These are phyloP conservation scores for Fusarium sp. DNA, from an alignment of 2,329 filamentous ascomycete species.

Conservation along the genomic window DNA sequence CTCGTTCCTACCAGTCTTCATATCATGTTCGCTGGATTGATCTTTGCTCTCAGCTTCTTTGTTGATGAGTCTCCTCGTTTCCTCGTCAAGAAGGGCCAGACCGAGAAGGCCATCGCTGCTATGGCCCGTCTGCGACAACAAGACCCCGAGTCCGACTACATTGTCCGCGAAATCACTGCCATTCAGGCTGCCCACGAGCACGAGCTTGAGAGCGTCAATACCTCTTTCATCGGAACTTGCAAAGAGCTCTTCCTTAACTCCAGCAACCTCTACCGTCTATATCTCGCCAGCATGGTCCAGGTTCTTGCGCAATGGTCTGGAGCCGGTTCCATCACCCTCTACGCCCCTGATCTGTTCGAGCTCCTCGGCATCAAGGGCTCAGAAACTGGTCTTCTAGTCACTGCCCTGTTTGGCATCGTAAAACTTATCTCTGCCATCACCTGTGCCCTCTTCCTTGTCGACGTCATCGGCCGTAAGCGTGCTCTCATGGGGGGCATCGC, in stretches of 20 bases:
- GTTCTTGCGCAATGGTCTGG: constrained; percentile 39
- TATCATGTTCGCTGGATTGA: constrained; percentile 31
- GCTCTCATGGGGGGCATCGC: constrained; percentile 17
- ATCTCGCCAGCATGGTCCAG: constrained; percentile 38
- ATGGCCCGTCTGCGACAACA: constrained; percentile 21
- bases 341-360: constrained; percentile 14
- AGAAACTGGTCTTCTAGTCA: constrained; percentile 23
- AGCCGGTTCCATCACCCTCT: constrained; percentile 26
- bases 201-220: constrained; percentile 24
- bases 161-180: constrained; percentile 18
- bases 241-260: constrained; percentile 30
- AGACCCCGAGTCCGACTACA: constrained; percentile 13
- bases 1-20: constrained; percentile 36
- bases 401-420: constrained; percentile 20
- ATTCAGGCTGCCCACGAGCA: constrained; percentile 17
- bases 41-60: constrained; percentile 29
- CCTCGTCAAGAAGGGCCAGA: constrained; percentile 24
- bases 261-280: constrained; percentile 35
- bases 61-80: constrained; percentile 32
- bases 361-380: constrained; percentile 18
- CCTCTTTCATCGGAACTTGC: constrained; percentile 18
- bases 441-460: constrained; percentile 17
- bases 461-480: constrained; percentile 23
- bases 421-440: constrained; percentile 20
- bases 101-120: constrained; percentile 12